Evolutionary conservation across 371 early-diverging fungal genomes (phyloP), one percentile per base, ranked within the genome.

Genomic region (Apophysomyces elegans): DNA sequence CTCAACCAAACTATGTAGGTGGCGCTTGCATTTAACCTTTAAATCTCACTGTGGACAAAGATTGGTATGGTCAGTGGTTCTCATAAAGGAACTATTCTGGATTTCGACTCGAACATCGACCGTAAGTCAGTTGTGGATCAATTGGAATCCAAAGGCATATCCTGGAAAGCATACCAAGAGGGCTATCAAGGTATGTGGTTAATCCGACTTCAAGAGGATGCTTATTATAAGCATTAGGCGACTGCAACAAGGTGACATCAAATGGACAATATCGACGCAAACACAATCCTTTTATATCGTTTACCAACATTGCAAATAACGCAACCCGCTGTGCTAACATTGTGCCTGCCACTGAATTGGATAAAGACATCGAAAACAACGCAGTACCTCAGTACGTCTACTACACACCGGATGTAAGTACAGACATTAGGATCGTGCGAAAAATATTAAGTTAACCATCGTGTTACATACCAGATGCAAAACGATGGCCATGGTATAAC

Each of bases 251-350:
- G 4, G 59, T 45, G 18, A 59, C 62, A 9, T 32, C 60, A 32
- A 32, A 65, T 35, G 66, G 68, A 9, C 54, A 71, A 35, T 86
- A 85, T 68, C 62, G 58, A 47, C 73, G 87, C 58, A 85, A 86
- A 65, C 89, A 88, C 72, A 87, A 87, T 71, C 89, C 87, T 13
- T 87, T 89, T 74, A 84, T 89, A 56, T 76, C 80, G 37, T 83
- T 82, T 54, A 68, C 67, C 32, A 75, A 72, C 21, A 80, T 89
- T 43, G 57, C 77, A 38, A 63, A 37, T 21, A 76, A 83, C 69
- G 13, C 78, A 4, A 59, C 78, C 4, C 79, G 84, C 5, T 88
- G 88, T 71, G 65, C 64, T 21, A 85, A 84, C 35, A 75, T 89
- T 58, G 86, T 85, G 32, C 63, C 67, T 54, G 77, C 78, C 7